Percentiles rank a stretch among this genome's conserved stretches.
These are phyloP conservation scores for Urochloa ruziziensis DNA, from an alignment of 176 grass and related monocot species.

Conservation along the genomic window DNA sequence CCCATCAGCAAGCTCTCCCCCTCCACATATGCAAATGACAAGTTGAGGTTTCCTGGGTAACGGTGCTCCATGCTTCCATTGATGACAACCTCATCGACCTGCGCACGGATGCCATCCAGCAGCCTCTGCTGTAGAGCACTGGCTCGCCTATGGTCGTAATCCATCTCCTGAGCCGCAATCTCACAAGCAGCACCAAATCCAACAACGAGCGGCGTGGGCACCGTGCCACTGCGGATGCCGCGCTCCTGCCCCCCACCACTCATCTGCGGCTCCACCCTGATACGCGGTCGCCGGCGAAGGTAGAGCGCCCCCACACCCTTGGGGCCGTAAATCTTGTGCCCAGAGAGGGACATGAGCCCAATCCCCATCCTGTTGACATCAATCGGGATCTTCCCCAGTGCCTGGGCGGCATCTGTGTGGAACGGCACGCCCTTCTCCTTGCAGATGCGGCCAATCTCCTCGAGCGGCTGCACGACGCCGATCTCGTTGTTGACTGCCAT, in stretches of 20 bases:
- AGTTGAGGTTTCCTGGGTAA: slow-evolving; percentile 81
- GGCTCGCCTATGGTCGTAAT: slow-evolving; percentile 60
- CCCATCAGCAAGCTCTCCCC: slow-evolving; percentile 98
- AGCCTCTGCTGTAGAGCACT: slow-evolving; percentile 50
- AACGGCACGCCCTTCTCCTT: slow-evolving; percentile 72
- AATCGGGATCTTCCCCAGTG: slow-evolving; percentile 78
- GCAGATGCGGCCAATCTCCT: slow-evolving; percentile 90
- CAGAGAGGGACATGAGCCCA: slow-evolving; percentile 84
- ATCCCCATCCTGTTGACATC: slow-evolving; percentile 82
- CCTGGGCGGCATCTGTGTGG: slow-evolving; percentile 85
- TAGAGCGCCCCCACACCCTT: slow-evolving; percentile 92
- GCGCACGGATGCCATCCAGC: slow-evolving; percentile 59
- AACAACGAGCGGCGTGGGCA: slow-evolving; percentile 78
- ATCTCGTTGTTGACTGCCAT: slow-evolving; percentile 99
- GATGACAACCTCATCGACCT: slow-evolving; percentile 72
- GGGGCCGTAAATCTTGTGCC: slow-evolving; percentile 94
- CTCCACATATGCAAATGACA: slow-evolving; percentile 90
- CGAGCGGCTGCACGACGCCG: slow-evolving; percentile 76
- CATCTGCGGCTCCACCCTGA: slow-evolving; percentile 95
- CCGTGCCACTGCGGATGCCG: slow-evolving; percentile 87
- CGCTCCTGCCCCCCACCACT: slow-evolving; percentile 88
- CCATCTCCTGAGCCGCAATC: slow-evolving; percentile 80
- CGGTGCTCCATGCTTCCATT: slow-evolving; percentile 94
- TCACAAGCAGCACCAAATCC: slow-evolving; percentile 85
- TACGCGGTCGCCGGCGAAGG: slow-evolving; percentile 76